phyloP scores from a whole-genome alignment of 1,284 basidiomycete genomes.

The Omphalotus olearius region DNA sequence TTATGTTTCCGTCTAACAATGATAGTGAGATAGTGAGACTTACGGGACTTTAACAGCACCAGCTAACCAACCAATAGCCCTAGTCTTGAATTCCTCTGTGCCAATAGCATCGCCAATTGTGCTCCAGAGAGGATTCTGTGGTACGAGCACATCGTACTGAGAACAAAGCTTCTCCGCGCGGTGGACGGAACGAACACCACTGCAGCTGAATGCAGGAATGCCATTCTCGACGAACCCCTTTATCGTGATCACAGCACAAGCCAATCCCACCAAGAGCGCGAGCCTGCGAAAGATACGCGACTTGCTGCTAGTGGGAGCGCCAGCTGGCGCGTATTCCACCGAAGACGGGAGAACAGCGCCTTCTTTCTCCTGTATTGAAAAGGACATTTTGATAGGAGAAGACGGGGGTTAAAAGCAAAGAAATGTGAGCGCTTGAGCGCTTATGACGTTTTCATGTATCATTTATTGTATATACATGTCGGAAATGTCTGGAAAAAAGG shows the following conservation, averaged over 20 bases:
- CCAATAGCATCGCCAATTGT: slow-evolving; percentile 21
- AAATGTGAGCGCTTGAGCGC: no score
- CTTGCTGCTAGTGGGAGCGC: background rate
- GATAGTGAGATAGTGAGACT: slow-evolving; percentile 11
- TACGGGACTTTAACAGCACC: slow-evolving; percentile 32
- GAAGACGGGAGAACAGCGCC: background rate
- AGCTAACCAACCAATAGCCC: slow-evolving; percentile 30
- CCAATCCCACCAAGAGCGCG: slow-evolving; percentile 3
- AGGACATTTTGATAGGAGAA: background rate
- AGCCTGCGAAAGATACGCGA: slow-evolving; percentile 4
- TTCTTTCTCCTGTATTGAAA: slow-evolving; percentile 1
- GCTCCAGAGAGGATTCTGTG: slow-evolving; percentile 23
- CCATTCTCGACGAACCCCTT: background rate
- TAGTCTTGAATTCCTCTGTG: slow-evolving; percentile 27
- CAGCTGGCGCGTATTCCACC: background rate
- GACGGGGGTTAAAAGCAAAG: no score
- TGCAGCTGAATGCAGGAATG: background rate
- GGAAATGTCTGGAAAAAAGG: no score
- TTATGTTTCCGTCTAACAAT: background rate
- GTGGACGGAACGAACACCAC: background rate
- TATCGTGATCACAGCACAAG: background rate
- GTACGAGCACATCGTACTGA: slow-evolving; percentile 23
- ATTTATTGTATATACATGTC: no score
- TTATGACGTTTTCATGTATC: no score
- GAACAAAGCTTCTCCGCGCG: slow-evolving; percentile 20